Evolutionary conservation across 441 rosid species (phyloP), one percentile per base, ranked within the genome.

Genomic region (Metrosideros polymorpha): DNA sequence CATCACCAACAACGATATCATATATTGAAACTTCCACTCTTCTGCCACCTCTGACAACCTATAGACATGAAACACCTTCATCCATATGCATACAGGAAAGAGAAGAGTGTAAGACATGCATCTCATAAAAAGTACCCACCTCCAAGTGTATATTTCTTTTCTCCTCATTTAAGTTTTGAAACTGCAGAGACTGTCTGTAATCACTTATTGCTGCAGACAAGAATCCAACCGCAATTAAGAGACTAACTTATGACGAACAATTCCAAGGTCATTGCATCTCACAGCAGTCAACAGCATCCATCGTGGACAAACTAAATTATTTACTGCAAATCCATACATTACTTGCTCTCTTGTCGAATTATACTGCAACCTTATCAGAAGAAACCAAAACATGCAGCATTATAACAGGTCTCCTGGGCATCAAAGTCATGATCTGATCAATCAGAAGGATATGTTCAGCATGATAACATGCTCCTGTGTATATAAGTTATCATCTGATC

Each of bases 31-130:
- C 89, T 83, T 96, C 95, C 90, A 96, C 91, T 94, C 99, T 93
- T 92, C 96, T 95, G 85, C 99, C 99, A 87, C 92, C 96, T 86
- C 99, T 93, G 43, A 94, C 93, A 89, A 96, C 99, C 99, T 98
- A 87, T 57, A 84, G 25, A 87, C 51, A 84, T 57, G 66, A 49
- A 82, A 83, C 51, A 6, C 1, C 85, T 85, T 85, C 75, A 82
- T 85, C 27, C 19, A 83, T 14, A 84, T 79, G 84, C 86, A 88
- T 85, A 42, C 83, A 79, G 53, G 86, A 83, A 82, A 76, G 83
- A 25, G 29, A 75, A 90, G 63, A 83, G 42, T 35, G 12, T 47
- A 52, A 30, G 18, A n/a, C 43, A 24, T 50, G 82, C n/a, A 84
- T 83, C 56, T 24, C 17, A 82, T 29, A 51, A 86, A 88, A 76